Evolutionary conservation across 345 rosid species (phyloP).

Genomic region (Psidium friedrichsthalianum): DNA sequence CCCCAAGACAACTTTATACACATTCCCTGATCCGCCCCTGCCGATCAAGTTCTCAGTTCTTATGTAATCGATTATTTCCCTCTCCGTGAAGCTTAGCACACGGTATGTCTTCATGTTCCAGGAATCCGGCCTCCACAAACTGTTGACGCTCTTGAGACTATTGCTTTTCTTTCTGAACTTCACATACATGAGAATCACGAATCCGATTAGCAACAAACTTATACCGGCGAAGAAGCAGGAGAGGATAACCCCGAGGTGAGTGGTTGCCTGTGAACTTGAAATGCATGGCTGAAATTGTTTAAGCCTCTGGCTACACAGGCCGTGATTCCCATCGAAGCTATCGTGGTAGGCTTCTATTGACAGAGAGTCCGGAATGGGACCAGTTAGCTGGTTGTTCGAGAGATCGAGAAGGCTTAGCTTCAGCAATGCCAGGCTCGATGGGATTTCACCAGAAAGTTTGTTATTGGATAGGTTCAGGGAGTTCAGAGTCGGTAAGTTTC

Average conservation of each 20-base stretch:
- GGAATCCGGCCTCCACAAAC: slow-evolving; percentile 19
- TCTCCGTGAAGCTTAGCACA: slow-evolving; percentile 41
- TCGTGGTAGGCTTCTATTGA: slow-evolving; percentile 25
- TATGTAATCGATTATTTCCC: slow-evolving; percentile 48
- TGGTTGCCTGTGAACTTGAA: slow-evolving; percentile 6
- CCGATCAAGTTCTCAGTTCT: slow-evolving; percentile 71
- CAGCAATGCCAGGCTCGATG: slow-evolving; percentile 28
- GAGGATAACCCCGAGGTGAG: slow-evolving; percentile 17
- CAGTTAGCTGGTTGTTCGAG: slow-evolving; percentile 52
- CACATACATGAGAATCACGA: slow-evolving; percentile 17
- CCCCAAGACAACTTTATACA: slow-evolving; percentile 49
- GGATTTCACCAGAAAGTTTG: slow-evolving; percentile 64
- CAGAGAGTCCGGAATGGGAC: slow-evolving; percentile 49
- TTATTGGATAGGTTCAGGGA: slow-evolving; percentile 65
- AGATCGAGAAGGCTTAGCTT: slow-evolving; percentile 71
- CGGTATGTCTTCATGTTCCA: slow-evolving; percentile 69
- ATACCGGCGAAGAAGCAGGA: slow-evolving; percentile 30
- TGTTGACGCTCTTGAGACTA: slow-evolving; percentile 10
- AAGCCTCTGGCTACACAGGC: slow-evolving; percentile 46
- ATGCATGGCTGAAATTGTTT: slow-evolving; percentile 32
- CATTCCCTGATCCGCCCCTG: slow-evolving; percentile 79
- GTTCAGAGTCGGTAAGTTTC: slow-evolving; percentile 33
- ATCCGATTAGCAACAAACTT: slow-evolving; percentile 18
- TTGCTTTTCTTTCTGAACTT: slow-evolving; percentile 15
- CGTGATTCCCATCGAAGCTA: slow-evolving; percentile 49